These are phyloP conservation scores for Pleoardoris graminearum DNA, from an alignment of 2,329 filamentous ascomycete genomes.

Conservation along the genomic window DNA sequence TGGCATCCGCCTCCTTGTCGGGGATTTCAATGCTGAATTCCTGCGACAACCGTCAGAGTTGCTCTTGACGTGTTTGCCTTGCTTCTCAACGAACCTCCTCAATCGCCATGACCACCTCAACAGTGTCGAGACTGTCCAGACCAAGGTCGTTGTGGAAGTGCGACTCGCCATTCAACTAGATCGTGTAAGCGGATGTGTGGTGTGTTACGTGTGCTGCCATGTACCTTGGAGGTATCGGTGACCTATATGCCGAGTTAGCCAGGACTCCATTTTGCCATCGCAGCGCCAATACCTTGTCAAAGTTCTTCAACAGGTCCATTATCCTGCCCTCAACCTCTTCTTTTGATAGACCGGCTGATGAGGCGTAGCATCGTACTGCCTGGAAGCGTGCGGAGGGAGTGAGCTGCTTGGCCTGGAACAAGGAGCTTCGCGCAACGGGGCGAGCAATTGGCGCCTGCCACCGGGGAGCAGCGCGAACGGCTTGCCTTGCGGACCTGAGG, in stretches of 20 bases:
- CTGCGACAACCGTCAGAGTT: slow-evolving; percentile 46
- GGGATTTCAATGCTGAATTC: slow-evolving; percentile 95
- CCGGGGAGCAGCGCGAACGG: slow-evolving; percentile 48
- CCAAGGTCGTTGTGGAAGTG: slow-evolving; percentile 98
- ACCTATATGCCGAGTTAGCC: slow-evolving; percentile 61
- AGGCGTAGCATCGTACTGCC: slow-evolving; percentile 82
- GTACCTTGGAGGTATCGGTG: slow-evolving; percentile 61
- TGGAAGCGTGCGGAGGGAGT: slow-evolving; percentile 67
- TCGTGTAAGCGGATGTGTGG: slow-evolving; percentile 24
- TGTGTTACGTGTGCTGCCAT: slow-evolving; percentile 1
- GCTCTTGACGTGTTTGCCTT: slow-evolving; percentile 1
- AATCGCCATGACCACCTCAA: slow-evolving; percentile 99
- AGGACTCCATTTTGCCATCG: slow-evolving; percentile 16
- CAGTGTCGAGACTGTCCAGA: slow-evolving; percentile 95
- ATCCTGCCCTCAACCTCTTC: slow-evolving; percentile 89
- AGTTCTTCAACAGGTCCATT: slow-evolving; percentile 88
- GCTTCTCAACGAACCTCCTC: slow-evolving; percentile 73
- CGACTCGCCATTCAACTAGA: slow-evolving; percentile 76
- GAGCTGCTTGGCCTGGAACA: slow-evolving; percentile 64
- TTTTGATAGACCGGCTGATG: slow-evolving; percentile 75
- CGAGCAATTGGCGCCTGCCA: slow-evolving; percentile 58
- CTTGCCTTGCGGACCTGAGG: slow-evolving; percentile 71
- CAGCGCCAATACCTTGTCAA: slow-evolving; percentile 78
- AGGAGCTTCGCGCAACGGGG: slow-evolving; percentile 62
- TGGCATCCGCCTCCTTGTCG: slow-evolving; percentile 92